These are phyloP conservation scores for Diutina ranongensis DNA, from an alignment of 1,139 yeast species.

Conservation along the genomic window DNA sequence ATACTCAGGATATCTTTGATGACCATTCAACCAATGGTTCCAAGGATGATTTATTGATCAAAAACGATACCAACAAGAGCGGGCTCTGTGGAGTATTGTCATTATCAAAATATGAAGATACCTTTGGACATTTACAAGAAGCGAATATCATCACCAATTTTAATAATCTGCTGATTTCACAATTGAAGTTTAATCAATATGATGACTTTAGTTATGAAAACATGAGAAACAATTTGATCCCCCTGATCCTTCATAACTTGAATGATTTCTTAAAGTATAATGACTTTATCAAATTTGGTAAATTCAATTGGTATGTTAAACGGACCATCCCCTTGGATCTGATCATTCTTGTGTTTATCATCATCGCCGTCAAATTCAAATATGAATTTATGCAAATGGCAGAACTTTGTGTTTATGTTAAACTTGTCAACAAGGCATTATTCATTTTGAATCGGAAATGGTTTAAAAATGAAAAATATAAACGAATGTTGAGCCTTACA, in stretches of 20 bases:
- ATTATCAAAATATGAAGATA: constrained; percentile 29
- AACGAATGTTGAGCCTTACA: constrained; percentile 32
- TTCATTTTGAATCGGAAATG: constrained; percentile 34
- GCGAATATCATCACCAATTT: constrained; percentile 28
- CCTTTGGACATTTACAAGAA: constrained; percentile 29
- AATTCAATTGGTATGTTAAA: constrained; percentile 49
- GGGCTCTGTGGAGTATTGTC: constrained; percentile 16
- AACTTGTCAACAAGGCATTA: constrained; percentile 30
- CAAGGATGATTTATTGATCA: not conserved
- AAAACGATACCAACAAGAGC: not conserved
- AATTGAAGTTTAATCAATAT: constrained; percentile 23
- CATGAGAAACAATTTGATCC: constrained; percentile 40
- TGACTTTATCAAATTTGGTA: constrained; percentile 37
- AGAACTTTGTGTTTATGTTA: constrained; percentile 24
- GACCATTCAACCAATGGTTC: too few species aligned
- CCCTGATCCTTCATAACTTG: constrained; percentile 45
- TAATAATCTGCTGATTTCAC: constrained; percentile 24
- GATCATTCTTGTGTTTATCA: constrained; percentile 40
- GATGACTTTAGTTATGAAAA: constrained; percentile 36
- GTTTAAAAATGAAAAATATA: constrained; percentile 37
- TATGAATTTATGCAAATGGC: constrained; percentile 26
- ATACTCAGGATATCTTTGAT: not conserved
- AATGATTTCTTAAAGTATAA: constrained; percentile 41
- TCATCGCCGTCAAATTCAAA: constrained; percentile 42
- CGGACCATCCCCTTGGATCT: constrained; percentile 51